Evolutionary conservation across 306 rosid genomes (phyloP), one percentile per base, ranked within the genome.

Genomic region (Rosa multiflora): DNA sequence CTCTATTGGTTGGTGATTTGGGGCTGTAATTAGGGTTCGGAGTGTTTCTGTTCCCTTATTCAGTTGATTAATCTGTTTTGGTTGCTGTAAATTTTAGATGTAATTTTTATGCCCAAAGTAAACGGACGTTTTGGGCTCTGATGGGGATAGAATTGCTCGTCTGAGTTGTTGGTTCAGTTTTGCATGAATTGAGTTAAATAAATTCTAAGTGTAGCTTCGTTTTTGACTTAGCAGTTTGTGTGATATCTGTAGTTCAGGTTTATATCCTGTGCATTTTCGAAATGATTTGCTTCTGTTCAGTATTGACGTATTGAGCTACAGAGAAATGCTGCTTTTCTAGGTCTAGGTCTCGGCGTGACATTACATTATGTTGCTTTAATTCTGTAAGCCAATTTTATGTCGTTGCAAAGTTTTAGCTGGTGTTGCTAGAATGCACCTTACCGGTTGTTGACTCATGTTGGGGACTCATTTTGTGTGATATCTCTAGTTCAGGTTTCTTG

Each of bases 41-140:
- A 17, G 9, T 17, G 10, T 29, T 74, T 58, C 18, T 0, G 47
- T 43, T 32, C 18, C 35, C 5, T 49, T 48, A 64, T 3, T 48
- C 2, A 10, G 32, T 17, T 62, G 78, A n/a, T 47, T 46, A 63
- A 44, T 62, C 12, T 26, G 14, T 17, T 46, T 59, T 35, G 42
- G n/a, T 46, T 76, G 61, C 79, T 63, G 61, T 44, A 17, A 35
- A 62, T 76, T 76, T 29, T 8, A 6, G 61, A 64, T 61, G 32
- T 15, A 26, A 21, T 20, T 55, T 55, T 56, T 46, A 21, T 74
- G 40, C 17, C 14, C 20, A 10, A 37, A 17, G 5, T 52, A 37
- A 23, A 21, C 37, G 64, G 64, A 52, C 10, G 49, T 3, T 73
- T 53, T 53, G 48, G 66, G 37, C 18, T 29, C 20, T 32, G 58